phyloP scores from a whole-genome alignment of 2,329 filamentous ascomycete species.

The Xylaria sp. region DNA sequence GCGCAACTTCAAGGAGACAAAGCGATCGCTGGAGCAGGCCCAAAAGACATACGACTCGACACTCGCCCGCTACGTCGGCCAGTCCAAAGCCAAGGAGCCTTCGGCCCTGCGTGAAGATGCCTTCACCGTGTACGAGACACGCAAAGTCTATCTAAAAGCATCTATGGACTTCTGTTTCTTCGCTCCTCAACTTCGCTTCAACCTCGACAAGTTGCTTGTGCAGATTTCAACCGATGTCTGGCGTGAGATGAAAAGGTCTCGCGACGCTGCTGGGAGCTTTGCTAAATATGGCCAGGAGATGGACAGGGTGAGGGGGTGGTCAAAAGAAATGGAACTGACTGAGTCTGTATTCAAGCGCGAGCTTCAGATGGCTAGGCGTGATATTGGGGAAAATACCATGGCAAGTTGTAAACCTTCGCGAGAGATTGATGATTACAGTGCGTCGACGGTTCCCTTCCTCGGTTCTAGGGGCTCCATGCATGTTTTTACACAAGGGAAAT shows the following conservation, averaged over 20 bases:
- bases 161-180: slow-evolving; percentile 93
- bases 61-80: slow-evolving; percentile 81
- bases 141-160: slow-evolving; percentile 89
- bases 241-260: slow-evolving; percentile 80
- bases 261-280: slow-evolving; percentile 73
- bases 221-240: slow-evolving; percentile 86
- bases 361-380: slow-evolving; percentile 78
- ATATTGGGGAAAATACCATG: slow-evolving; percentile 83
- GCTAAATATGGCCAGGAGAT: slow-evolving; percentile 80
- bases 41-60: slow-evolving; percentile 88
- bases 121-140: slow-evolving; percentile 91
- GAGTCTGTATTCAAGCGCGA: slow-evolving; percentile 86
- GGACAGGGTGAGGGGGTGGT: slow-evolving; percentile 92
- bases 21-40: slow-evolving; percentile 77
- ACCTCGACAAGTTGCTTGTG: slow-evolving; percentile 87
- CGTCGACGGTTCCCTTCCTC: slow-evolving; percentile 88
- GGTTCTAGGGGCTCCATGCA: slow-evolving; percentile 75
- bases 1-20: slow-evolving; percentile 84
- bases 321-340: slow-evolving; percentile 91
- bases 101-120: slow-evolving; percentile 93
- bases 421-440: slow-evolving; percentile 91
- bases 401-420: slow-evolving; percentile 79
- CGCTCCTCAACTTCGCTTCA: slow-evolving; percentile 84
- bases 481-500: slow-evolving; percentile 64
- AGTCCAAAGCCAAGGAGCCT: slow-evolving; percentile 93